Evolutionary conservation across 495 filamentous ascomycete species (phyloP), one percentile per base, ranked within the genome.

Genomic region (Bryoglossum gracile): DNA sequence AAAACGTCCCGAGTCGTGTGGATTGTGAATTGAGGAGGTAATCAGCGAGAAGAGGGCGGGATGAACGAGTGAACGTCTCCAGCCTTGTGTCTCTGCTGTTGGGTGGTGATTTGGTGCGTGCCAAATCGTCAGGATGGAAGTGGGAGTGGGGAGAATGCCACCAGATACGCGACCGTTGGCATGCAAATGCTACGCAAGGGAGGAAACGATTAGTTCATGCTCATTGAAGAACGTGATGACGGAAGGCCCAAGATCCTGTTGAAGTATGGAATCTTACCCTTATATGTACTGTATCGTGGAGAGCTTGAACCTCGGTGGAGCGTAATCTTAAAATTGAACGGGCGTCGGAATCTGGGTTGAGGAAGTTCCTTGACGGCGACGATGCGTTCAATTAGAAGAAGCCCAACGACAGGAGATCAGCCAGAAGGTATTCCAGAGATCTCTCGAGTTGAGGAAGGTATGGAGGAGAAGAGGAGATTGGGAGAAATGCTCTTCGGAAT

Each of bases 31-130:
- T n/a, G n/a, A n/a, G 26, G 5, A n/a, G 37, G 43, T 43, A 46
- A 50, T 53, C 37, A 38, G 53, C 47, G 38, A 53, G 43, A 42
- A 22, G 46, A 43, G 51, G n/a, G 50, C 38, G 28, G 50, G 59
- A 62, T 56, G 50, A 58, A 56, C 59, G 59, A 62, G 55, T 58
- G 44, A 62, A 62, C 59, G 59, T 56, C 59, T 62, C 59, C 59
- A 58, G 47, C 55, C 53, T 57, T 45, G 46, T 43, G 44, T 54
- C 41, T 42, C 34, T 49, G 32, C 16, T 56, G 33, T 24, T 43
- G 17, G 46, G 33, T 28, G 37, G 47, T 19, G 41, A 41, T 28
- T 36, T 45, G 48, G 43, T 58, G 46, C 38, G 57, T 52, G 53
- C 51, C 46, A 51, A 39, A 37, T 52, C 42, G 40, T 48, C 23